phyloP scores from a whole-genome alignment of 2,329 filamentous ascomycete genomes.

The Xylariaceae sp. region DNA sequence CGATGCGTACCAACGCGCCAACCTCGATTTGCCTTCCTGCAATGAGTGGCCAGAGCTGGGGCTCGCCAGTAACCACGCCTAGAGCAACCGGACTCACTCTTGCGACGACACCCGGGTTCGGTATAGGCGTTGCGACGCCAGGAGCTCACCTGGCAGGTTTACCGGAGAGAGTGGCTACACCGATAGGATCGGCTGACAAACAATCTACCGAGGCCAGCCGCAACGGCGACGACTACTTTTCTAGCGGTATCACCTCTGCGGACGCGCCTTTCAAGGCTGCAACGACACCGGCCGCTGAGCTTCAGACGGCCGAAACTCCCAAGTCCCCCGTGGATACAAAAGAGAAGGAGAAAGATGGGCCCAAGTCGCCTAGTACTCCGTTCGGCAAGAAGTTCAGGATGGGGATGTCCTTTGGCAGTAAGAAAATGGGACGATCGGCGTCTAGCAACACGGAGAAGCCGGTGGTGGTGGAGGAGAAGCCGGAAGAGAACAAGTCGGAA shows the following conservation, averaged over 20 bases:
- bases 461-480: conserved; percentile 68
- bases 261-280: conserved; percentile 43
- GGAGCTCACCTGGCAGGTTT: conserved; percentile 42
- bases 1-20: conserved; percentile 54
- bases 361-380: conserved; percentile 54
- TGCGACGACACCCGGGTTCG: conserved; percentile 67
- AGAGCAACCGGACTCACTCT: conserved; percentile 60
- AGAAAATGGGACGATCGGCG: conserved; percentile 71
- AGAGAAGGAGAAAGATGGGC: conserved; percentile 45
- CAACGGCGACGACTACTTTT: conserved; percentile 73
- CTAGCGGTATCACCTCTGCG: conserved; percentile 49
- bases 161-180: conserved; percentile 41
- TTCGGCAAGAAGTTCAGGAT: conserved; percentile 33
- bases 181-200: conserved; percentile 48
- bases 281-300: conserved; percentile 40
- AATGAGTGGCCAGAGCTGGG: conserved; percentile 36
- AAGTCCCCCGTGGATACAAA: conserved; percentile 55
- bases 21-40: conserved; percentile 46
- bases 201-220: conserved; percentile 51
- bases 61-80: conserved; percentile 48
- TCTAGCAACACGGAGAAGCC: conserved; percentile 67
- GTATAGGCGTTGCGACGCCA: conserved; percentile 73
- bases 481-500: conserved; percentile 55
- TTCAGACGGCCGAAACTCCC: conserved; percentile 35
- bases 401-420: conserved; percentile 63